Conservation (phyloP, 2,329 filamentous ascomycete species). For the Apiospora kogelbergensis region DNA sequence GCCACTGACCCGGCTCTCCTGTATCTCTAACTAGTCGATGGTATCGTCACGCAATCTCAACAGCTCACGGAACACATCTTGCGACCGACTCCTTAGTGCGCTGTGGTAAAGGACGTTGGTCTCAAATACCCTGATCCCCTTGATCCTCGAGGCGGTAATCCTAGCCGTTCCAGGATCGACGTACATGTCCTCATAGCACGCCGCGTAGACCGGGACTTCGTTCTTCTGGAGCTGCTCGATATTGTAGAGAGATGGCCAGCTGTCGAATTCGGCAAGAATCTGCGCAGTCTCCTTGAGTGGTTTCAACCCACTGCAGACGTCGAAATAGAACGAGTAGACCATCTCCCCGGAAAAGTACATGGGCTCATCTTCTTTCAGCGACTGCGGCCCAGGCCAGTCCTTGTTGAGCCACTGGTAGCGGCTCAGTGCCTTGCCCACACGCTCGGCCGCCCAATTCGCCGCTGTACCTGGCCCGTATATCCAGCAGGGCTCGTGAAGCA, state of each 20-base stretch:
- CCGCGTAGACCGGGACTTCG: slow-evolving; percentile 81
- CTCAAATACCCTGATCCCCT: slow-evolving; percentile 75
- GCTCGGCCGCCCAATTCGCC: slow-evolving; percentile 74
- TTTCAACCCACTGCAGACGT: slow-evolving; percentile 74
- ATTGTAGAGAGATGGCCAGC: slow-evolving; percentile 80
- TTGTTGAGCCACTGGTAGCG: slow-evolving; percentile 53
- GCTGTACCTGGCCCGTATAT: slow-evolving; percentile 64
- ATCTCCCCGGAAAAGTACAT: slow-evolving; percentile 90
- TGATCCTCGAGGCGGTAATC: slow-evolving; percentile 73
- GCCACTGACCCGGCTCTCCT: background rate
- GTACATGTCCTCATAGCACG: slow-evolving; percentile 90
- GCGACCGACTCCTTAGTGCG: slow-evolving; percentile 69
- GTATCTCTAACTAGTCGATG: slow-evolving; percentile 44
- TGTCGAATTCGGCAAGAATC: slow-evolving; percentile 63
- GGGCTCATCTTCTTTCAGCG: slow-evolving; percentile 41
- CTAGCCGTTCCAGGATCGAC: slow-evolving; percentile 75
- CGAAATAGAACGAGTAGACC: slow-evolving; percentile 84
- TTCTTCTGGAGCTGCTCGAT: slow-evolving; percentile 71
- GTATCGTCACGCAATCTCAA: slow-evolving; percentile 74
- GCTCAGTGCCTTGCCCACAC: slow-evolving; percentile 52
- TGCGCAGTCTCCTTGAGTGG: slow-evolving; percentile 68
- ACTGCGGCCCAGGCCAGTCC: slow-evolving; percentile 38
- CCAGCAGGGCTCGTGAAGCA: slow-evolving; percentile 88
- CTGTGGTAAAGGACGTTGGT: slow-evolving; percentile 90
- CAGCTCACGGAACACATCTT: slow-evolving; percentile 74